These are phyloP conservation scores for Metarhizium anisopliae DNA, from an alignment of 2,329 filamentous ascomycete genomes.

Conservation along the genomic window DNA sequence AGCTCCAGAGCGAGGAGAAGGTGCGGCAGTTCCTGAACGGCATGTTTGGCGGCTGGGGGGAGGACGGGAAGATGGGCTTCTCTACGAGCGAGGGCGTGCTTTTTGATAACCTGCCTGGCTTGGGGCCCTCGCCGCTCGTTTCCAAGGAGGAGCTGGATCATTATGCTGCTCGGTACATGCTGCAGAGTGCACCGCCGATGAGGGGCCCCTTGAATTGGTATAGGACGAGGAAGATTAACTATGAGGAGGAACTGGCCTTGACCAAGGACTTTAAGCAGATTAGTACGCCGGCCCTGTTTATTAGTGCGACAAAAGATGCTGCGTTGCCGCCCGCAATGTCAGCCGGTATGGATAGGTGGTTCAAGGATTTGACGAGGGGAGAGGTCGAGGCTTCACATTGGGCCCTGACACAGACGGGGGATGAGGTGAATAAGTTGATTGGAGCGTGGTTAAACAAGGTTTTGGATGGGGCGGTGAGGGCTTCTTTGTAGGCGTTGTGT, in stretches of 20 bases:
- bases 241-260: slow-evolving; percentile 60
- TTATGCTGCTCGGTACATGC: slow-evolving; percentile 65
- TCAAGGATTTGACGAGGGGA: slow-evolving; percentile 54
- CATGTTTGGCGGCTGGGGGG: slow-evolving; percentile 58
- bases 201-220: slow-evolving; percentile 87
- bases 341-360: slow-evolving; percentile 57
- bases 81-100: slow-evolving; percentile 51
- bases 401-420: slow-evolving; percentile 67
- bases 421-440: slow-evolving; percentile 61
- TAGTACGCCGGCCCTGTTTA: slow-evolving; percentile 60
- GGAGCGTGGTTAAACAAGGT: slow-evolving; percentile 52
- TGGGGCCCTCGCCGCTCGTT: slow-evolving; percentile 51
- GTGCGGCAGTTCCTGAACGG: slow-evolving; percentile 63
- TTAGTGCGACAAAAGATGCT: slow-evolving; percentile 60
- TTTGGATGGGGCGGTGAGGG: slow-evolving; percentile 15
- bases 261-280: slow-evolving; percentile 48
- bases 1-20: slow-evolving; percentile 46
- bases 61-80: slow-evolving; percentile 49
- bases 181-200: slow-evolving; percentile 49
- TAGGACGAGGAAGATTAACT: slow-evolving; percentile 63
- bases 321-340: slow-evolving; percentile 68
- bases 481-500: slow-evolving; percentile 13
- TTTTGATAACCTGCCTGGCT: slow-evolving; percentile 50
- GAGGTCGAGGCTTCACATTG: slow-evolving; percentile 70
- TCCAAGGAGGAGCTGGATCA: slow-evolving; percentile 63